Conservation (phyloP, 176 grass and related monocot genomes). For the Leersia perrieri region DNA sequence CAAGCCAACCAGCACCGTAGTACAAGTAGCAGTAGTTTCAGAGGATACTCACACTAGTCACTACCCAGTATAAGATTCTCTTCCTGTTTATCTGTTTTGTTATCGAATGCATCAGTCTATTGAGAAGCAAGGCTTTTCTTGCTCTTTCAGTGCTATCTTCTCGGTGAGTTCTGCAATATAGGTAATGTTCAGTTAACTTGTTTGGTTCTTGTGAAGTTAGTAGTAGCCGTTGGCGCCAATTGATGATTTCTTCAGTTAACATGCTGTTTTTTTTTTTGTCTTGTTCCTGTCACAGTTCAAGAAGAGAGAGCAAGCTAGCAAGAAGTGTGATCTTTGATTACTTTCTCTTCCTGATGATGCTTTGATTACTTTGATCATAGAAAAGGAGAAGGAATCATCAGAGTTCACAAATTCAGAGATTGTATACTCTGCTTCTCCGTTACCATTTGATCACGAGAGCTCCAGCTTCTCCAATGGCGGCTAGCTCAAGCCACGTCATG, state of each 20-base stretch:
- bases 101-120: not conserved
- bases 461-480: too few relatives aligned
- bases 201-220: not conserved
- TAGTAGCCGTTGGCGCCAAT: not conserved
- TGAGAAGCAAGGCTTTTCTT: not conserved
- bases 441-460: too few relatives aligned
- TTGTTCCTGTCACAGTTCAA: not conserved
- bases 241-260: not conserved
- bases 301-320: not conserved
- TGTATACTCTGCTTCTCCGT: not conserved
- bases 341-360: not conserved
- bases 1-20: not conserved
- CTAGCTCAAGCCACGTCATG: not conserved
- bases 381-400: not conserved
- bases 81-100: not conserved
- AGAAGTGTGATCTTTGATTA: conserved; percentile 22
- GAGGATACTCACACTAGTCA: not conserved
- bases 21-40: not conserved
- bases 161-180: not conserved
- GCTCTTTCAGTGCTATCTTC: not conserved
- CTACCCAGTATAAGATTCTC: not conserved
- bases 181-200: conserved; percentile 24
- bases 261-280: not conserved
- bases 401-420: conserved; percentile 4
- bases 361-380: not conserved